Conservation (phyloP, 768 basidiomycete species). For the Lactifluus piperatus region DNA sequence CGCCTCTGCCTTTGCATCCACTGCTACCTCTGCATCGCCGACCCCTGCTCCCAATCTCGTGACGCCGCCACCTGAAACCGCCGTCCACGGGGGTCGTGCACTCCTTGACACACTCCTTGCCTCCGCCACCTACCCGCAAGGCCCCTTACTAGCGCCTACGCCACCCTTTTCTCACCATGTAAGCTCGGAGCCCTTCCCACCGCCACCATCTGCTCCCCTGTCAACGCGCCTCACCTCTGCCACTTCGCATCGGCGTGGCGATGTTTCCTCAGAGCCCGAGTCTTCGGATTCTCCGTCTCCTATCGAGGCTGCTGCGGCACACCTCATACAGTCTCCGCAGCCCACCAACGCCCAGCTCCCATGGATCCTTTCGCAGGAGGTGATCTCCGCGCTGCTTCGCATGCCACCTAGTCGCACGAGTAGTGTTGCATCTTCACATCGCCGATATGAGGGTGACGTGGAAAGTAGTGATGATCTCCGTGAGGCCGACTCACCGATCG, state of each 20-base stretch:
- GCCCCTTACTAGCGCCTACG: slow-evolving; percentile 6
- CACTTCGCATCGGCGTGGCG: slow-evolving; percentile 14
- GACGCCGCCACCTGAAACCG: slow-evolving; percentile 21
- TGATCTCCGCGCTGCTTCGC: slow-evolving; percentile 57
- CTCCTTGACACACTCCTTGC: slow-evolving; percentile 69
- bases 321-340: slow-evolving; percentile 45
- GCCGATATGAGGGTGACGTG: slow-evolving; percentile 31
- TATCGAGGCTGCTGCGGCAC: slow-evolving; percentile 13
- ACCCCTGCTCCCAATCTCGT: slow-evolving; percentile 11
- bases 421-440: slow-evolving; percentile 26
- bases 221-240: slow-evolving; percentile 21
- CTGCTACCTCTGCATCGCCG: slow-evolving; percentile 17
- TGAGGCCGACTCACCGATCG: slow-evolving; percentile 19
- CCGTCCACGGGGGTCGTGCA: slow-evolving; percentile 37
- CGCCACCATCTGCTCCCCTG: slow-evolving; percentile 20
- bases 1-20: slow-evolving; percentile 23
- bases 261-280: slow-evolving; percentile 12
- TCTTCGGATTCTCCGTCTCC: slow-evolving; percentile 3
- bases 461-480: slow-evolving; percentile 27
- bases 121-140: slow-evolving; percentile 38
- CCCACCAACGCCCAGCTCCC: slow-evolving; percentile 45
- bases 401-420: slow-evolving; percentile 34
- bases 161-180: slow-evolving; percentile 14
- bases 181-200: slow-evolving; percentile 17
- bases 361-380: slow-evolving; percentile 63